Evolutionary conservation across 2,329 filamentous ascomycete species (phyloP).

Genomic region (Alternaria viburni): DNA sequence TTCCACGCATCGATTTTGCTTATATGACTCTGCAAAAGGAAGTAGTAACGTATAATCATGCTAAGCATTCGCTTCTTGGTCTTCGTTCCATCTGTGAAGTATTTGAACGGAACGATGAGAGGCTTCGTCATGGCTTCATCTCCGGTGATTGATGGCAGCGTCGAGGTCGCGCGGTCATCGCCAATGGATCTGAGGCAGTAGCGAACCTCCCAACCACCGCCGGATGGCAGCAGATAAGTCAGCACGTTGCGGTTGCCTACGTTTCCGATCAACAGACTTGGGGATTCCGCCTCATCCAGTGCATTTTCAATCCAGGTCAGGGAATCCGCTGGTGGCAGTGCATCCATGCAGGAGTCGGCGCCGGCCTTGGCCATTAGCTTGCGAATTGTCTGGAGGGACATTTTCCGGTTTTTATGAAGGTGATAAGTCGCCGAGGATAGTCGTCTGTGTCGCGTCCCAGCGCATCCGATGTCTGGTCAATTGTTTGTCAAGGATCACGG

Average conservation of each 20-base stretch:
- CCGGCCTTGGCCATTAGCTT: conserved; percentile 5
- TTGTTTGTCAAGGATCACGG: neutral
- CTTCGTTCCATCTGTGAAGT: neutral
- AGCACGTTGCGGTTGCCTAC: conserved; percentile 5
- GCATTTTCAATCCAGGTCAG: conserved; percentile 9
- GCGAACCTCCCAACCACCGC: conserved; percentile 13
- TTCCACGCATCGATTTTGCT: conserved; percentile 1
- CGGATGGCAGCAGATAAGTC: conserved; percentile 5
- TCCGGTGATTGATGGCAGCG: neutral
- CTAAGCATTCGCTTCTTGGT: conserved; percentile 10
- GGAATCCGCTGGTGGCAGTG: conserved; percentile 5
- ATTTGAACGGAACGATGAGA: conserved; percentile 15
- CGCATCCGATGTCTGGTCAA: neutral
- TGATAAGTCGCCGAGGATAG: neutral
- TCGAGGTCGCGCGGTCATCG: neutral
- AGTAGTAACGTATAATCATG: conserved; percentile 15
- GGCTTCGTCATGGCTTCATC: conserved; percentile 6
- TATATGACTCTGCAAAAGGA: conserved; percentile 5
- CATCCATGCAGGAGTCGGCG: conserved; percentile 3
- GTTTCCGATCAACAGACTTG: conserved; percentile 6
- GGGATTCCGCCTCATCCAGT: neutral
- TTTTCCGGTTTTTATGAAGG: neutral
- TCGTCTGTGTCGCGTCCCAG: neutral
- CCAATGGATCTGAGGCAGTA: conserved; percentile 2
- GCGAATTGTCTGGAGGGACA: conserved; percentile 7